Evolutionary conservation across 305 asterid species (phyloP).

Genomic region (Striga hermonthica): DNA sequence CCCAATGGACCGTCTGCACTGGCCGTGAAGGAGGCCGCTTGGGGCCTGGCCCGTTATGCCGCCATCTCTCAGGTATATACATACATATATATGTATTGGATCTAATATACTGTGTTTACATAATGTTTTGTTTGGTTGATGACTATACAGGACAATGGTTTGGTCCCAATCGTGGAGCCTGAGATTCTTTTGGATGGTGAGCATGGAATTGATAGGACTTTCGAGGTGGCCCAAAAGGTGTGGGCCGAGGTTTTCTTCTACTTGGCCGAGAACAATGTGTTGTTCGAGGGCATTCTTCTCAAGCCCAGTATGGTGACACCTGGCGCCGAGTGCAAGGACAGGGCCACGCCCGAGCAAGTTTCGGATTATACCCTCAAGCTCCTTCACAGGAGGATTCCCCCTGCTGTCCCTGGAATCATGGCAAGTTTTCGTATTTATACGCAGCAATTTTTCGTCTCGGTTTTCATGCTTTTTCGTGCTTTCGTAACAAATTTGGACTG

Average conservation of each 20-base stretch:
- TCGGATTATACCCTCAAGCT: conserved; percentile 75
- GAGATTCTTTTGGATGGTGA: conserved; percentile 82
- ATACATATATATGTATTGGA: background rate
- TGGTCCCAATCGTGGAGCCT: conserved; percentile 95
- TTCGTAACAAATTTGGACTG: background rate
- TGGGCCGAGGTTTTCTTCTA: conserved; percentile 93
- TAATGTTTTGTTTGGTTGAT: conserved; percentile 1
- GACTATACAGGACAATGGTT: conserved; percentile 56
- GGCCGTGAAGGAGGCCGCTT: conserved; percentile 93
- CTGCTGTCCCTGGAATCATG: conserved; percentile 92
- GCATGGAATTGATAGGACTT: conserved; percentile 76
- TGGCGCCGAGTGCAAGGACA: conserved; percentile 77
- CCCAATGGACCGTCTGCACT: conserved; percentile 88
- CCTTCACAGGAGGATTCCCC: conserved; percentile 66
- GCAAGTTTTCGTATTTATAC: conserved; percentile 36
- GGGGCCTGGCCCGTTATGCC: conserved; percentile 93
- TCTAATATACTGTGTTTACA: background rate
- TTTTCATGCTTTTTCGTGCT: background rate
- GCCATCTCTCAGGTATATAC: conserved; percentile 72
- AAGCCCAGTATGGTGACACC: conserved; percentile 97
- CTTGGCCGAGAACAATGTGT: conserved; percentile 79
- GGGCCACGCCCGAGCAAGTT: conserved; percentile 63
- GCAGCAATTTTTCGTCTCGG: background rate
- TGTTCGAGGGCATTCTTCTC: conserved; percentile 82
- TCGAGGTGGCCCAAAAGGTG: conserved; percentile 73